These are phyloP conservation scores for Cladophialophora bantiana DNA, from an alignment of 2,329 filamentous ascomycete genomes.

Conservation along the genomic window DNA sequence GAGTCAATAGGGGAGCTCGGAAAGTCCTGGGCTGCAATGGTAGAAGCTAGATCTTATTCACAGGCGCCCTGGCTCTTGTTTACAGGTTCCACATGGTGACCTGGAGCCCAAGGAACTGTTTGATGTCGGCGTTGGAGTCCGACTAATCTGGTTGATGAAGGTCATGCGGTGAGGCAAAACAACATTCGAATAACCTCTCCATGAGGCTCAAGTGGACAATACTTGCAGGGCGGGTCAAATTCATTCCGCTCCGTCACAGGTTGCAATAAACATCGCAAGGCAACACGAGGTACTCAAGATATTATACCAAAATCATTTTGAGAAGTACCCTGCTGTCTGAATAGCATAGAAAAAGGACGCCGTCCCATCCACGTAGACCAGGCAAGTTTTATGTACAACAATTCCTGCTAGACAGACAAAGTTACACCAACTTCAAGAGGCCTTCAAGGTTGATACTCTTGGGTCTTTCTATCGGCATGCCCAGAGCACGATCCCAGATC, in stretches of 20 bases:
- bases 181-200: no score
- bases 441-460: slow-evolving; percentile 97
- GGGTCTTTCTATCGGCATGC: slow-evolving; percentile 93
- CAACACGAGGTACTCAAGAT: neutral
- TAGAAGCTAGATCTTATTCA: neutral
- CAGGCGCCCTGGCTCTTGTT: neutral
- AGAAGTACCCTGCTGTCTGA: neutral
- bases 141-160: neutral
- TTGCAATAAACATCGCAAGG: neutral
- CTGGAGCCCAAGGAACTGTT: no score
- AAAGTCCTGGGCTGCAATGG: neutral
- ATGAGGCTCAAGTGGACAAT: neutral
- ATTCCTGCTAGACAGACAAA: neutral
- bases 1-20: neutral
- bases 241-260: neutral
- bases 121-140: neutral
- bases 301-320: neutral
- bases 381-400: slow-evolving; percentile 31
- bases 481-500: slow-evolving; percentile 93
- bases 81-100: no score
- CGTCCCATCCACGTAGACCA: slow-evolving; percentile 12
- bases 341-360: slow-evolving; percentile 8
- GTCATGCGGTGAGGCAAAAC: no score
- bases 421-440: slow-evolving; percentile 69
- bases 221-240: neutral